These are phyloP conservation scores for Trichoderma reesei DNA, from an alignment of 495 filamentous ascomycete genomes.

Conservation along the genomic window DNA sequence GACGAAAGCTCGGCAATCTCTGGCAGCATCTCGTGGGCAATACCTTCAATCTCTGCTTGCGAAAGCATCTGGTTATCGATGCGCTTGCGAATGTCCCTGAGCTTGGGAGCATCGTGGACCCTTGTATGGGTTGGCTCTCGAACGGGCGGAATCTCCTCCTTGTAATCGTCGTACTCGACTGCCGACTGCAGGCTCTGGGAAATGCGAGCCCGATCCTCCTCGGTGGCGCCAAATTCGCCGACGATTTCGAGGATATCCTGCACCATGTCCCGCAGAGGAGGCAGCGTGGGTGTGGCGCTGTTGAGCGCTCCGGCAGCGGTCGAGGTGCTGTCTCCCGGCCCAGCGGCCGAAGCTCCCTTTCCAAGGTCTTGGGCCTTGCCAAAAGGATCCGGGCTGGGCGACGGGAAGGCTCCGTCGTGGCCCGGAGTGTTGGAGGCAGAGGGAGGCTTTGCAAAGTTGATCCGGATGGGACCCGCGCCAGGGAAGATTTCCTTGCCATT, in stretches of 20 bases:
- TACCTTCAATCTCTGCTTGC: constrained; percentile 80
- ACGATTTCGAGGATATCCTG: constrained; percentile 80
- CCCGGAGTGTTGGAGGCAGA: constrained; percentile 80
- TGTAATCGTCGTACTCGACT: constrained; percentile 60
- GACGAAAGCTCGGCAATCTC: constrained; percentile 92
- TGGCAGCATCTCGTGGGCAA: constrained; percentile 83
- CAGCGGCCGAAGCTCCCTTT: constrained; percentile 36
- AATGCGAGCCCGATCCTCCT: constrained; percentile 70
- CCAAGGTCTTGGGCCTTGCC: constrained; percentile 44
- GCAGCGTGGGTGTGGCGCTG: constrained; percentile 50
- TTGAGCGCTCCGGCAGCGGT: constrained; percentile 24
- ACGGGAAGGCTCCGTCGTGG: constrained; percentile 64
- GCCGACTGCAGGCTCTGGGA: constrained; percentile 62
- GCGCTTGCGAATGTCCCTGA: constrained; percentile 91
- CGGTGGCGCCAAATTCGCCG: constrained; percentile 73
- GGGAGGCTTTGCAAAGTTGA: constrained; percentile 94
- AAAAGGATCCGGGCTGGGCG: constrained; percentile 85
- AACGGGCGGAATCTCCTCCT: constrained; percentile 79
- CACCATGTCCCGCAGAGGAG: constrained; percentile 64
- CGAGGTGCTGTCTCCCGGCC: constrained; percentile 18
- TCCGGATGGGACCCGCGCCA: constrained; percentile 85
- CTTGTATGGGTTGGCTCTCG: constrained; percentile 83
- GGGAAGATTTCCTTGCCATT: constrained; percentile 98
- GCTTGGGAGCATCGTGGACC: constrained; percentile 87
- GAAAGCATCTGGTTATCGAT: constrained; percentile 91